Evolutionary conservation across 1,284 basidiomycete species (phyloP), one percentile per base, ranked within the genome.

Genomic region (Apiotrichum siamense): DNA sequence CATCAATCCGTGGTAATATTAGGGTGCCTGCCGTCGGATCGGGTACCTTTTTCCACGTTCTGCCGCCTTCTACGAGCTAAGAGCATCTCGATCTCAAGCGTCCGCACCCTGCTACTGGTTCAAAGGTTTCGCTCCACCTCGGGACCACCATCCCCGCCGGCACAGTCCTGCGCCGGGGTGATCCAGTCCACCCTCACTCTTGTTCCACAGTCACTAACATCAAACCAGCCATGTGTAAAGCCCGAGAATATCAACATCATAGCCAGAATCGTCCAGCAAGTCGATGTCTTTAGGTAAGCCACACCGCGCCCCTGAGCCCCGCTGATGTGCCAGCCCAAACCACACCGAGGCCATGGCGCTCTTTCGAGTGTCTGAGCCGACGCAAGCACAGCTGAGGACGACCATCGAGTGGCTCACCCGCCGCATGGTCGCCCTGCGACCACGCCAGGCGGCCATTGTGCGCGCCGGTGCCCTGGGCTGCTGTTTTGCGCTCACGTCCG

Each of bases 281-380:
- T 64, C n/a, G 65, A 69, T 55, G 51, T 67, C 42, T 52, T 69
- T 38, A 62, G 63, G 68, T 64, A 38, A 41, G 60, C 25, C 20
- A 1, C 7, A 18, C n/a, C 7, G 3, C 21, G 17, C n/a, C 26
- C 2, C 26, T 17, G 21, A 12, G 21, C 3, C 7, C 4, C 3
- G 15, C 38, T 46, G 15, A 54, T n/a, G n/a, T 40, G 26, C 21
- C 50, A 70, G 70, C 26, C 71, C 72, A 10, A 73, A 74, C 44
- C 71, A 74, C 52, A 60, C 64, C 21, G 72, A 74, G 52, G 64
- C 65, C 1, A 49, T 69, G 25, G 41, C 55, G 3, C 59, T 74
- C 20, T 60, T 67, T 36, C 54, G 46, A 37, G 47, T 54, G 33
- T 11, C 49, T n/a, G 43, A 42, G 24, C 52, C 46, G 24, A 41